Percentiles rank a stretch among this genome's conserved stretches.
Conservation (phyloP, 441 rosid genomes). For the Brassica hybrid region DNA sequence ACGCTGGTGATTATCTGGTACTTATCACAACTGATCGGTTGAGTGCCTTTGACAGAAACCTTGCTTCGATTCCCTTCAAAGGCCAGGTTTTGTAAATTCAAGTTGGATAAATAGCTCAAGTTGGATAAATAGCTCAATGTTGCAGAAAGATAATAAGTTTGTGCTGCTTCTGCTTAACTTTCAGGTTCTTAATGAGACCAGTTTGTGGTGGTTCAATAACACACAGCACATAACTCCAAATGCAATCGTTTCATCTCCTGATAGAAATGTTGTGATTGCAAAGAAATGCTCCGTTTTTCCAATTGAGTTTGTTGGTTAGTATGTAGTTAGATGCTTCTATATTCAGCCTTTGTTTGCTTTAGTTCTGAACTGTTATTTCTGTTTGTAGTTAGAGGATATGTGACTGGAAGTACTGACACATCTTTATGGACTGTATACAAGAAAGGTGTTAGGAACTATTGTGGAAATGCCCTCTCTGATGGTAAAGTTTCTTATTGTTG, state of each 20-base stretch:
- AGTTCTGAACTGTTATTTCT: slow-evolving; percentile 15
- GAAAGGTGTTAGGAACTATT: slow-evolving; percentile 76
- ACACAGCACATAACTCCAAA: slow-evolving; percentile 73
- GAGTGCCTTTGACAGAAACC: slow-evolving; percentile 94
- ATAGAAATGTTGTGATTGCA: slow-evolving; percentile 87
- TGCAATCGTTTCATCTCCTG: slow-evolving; percentile 85
- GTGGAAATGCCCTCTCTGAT: slow-evolving; percentile 84
- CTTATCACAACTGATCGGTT: slow-evolving; percentile 89
- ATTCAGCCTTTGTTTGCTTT: neutral
- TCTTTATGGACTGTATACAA: slow-evolving; percentile 94
- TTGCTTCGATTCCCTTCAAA: slow-evolving; percentile 94
- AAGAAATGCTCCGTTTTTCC: slow-evolving; percentile 93
- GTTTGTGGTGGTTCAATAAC: slow-evolving; percentile 86
- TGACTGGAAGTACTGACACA: slow-evolving; percentile 95
- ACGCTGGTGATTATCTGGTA: slow-evolving; percentile 83
- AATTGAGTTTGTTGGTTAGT: slow-evolving; percentile 96
- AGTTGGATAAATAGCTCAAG: too few species aligned
- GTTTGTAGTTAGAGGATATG: slow-evolving; percentile 81
- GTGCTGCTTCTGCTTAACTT: slow-evolving; percentile 32
- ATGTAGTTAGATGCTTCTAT: slow-evolving; percentile 26
- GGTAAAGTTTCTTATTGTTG: slow-evolving; percentile 51
- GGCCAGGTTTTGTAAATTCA: slow-evolving; percentile 71
- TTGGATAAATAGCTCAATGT: neutral
- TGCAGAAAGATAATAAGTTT: slow-evolving; percentile 1
- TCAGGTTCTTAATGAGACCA: slow-evolving; percentile 92